These are phyloP conservation scores for Candida silvicultrix DNA, from an alignment of 805 yeast species.

Conservation along the genomic window DNA sequence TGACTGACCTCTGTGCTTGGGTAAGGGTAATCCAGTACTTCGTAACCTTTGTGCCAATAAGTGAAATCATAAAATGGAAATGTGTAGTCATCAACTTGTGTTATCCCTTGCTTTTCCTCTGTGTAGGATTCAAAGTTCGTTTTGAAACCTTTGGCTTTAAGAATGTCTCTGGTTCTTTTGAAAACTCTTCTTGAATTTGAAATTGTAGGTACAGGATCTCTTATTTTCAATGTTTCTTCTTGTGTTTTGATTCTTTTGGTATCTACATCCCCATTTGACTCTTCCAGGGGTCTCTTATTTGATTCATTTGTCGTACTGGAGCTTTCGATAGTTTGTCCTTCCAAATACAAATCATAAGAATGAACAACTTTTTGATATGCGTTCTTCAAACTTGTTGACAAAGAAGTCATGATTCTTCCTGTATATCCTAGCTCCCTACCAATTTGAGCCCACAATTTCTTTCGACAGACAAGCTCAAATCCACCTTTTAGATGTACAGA, in stretches of 20 bases:
- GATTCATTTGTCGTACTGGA: constrained; percentile 8
- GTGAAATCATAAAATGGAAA: constrained; percentile 36
- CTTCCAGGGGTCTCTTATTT: constrained; percentile 8
- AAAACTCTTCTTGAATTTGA: constrained; percentile 40
- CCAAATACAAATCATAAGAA: constrained; percentile 22
- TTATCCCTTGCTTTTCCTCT: constrained; percentile 34
- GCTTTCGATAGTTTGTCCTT: constrained; percentile 1
- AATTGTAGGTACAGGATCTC: constrained; percentile 28
- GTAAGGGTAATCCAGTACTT: constrained; percentile 31
- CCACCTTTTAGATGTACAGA: constrained; percentile 67
- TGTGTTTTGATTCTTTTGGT: constrained; percentile 5
- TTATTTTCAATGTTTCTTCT: background rate
- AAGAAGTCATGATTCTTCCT: constrained; percentile 64
- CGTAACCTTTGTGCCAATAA: constrained; percentile 36
- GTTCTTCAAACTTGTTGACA: constrained; percentile 59
- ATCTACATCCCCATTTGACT: background rate
- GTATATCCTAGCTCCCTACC: constrained; percentile 76
- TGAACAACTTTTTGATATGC: constrained; percentile 44
- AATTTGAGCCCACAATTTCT: constrained; percentile 76
- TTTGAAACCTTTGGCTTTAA: constrained; percentile 45
- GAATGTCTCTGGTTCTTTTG: constrained; percentile 38
- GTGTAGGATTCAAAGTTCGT: constrained; percentile 43
- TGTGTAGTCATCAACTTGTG: constrained; percentile 26
- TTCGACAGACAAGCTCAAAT: constrained; percentile 50
- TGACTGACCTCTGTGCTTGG: constrained; percentile 39